Evolutionary conservation across 768 basidiomycete species (phyloP).

Genomic region (Tulasnella sp.): DNA sequence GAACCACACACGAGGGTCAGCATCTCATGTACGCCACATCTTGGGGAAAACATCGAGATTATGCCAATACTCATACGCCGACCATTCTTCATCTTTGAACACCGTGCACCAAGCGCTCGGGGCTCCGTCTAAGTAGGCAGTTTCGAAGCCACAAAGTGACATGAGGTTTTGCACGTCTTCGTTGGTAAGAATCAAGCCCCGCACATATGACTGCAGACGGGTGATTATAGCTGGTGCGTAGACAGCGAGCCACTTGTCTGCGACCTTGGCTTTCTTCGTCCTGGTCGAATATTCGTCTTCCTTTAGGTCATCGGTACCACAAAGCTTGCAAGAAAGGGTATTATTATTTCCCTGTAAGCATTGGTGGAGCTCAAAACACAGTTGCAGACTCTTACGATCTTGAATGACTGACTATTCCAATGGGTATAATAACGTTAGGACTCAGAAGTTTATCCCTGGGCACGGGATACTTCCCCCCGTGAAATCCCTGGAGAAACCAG

Average conservation of each 20-base stretch:
- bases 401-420: neutral
- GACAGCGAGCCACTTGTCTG: neutral
- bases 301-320: neutral
- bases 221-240: neutral
- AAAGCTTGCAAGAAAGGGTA: neutral
- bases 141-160: constrained; percentile 14
- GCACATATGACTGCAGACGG: neutral
- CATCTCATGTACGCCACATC: neutral
- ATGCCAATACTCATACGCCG: constrained; percentile 6
- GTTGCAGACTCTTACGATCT: neutral
- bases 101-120: constrained; percentile 1
- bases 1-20: too few relatives aligned
- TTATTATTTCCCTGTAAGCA: constrained; percentile 5
- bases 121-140: neutral
- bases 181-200: neutral
- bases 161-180: constrained; percentile 1
- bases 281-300: too few relatives aligned
- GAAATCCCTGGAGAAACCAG: constrained; percentile 13
- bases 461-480: neutral
- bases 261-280: too few relatives aligned
- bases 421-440: constrained; percentile 4
- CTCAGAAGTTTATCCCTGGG: neutral
- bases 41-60: constrained; percentile 9
- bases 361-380: neutral
- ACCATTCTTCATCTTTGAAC: constrained; percentile 6